Percentiles rank a stretch among this genome's conserved stretches.
Conservation (phyloP, 106 monocot species). For the Allium cepa region DNA sequence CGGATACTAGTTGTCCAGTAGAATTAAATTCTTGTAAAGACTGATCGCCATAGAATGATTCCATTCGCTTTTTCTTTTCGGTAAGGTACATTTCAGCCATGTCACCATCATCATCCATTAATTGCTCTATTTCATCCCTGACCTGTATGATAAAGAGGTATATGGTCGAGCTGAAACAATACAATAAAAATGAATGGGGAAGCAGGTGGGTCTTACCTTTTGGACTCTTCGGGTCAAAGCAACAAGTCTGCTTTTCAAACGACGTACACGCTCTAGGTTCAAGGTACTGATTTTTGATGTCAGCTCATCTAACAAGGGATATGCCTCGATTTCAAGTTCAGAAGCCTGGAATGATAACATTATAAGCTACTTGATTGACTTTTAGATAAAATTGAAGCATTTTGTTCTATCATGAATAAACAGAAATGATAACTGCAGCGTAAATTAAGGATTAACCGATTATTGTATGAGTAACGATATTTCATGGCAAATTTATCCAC, state of each 20-base stretch:
- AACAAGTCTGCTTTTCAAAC: slow-evolving; percentile 85
- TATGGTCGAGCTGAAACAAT: neutral
- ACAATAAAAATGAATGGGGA: neutral
- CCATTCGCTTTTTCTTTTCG: slow-evolving; percentile 64
- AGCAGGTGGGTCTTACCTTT: slow-evolving; percentile 37
- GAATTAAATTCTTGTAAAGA: slow-evolving; percentile 24
- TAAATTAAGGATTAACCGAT: too few species aligned
- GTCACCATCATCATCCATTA: slow-evolving; percentile 89
- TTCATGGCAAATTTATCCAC: too few species aligned
- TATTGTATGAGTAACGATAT: too few species aligned
- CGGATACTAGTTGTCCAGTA: slow-evolving; percentile 22
- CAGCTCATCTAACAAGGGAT: slow-evolving; percentile 84
- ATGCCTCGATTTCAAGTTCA: slow-evolving; percentile 84
- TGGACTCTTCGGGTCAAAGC: slow-evolving; percentile 86
- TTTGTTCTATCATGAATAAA: too few species aligned
- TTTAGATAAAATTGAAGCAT: neutral
- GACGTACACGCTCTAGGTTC: slow-evolving; percentile 73
- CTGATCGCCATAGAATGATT: slow-evolving; percentile 48
- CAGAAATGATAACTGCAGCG: too few species aligned
- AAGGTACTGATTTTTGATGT: slow-evolving; percentile 84
- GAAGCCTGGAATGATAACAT: slow-evolving; percentile 36
- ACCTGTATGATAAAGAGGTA: slow-evolving; percentile 35
- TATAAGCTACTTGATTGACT: neutral
- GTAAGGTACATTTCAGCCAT: slow-evolving; percentile 95
- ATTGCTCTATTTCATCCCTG: slow-evolving; percentile 89